phyloP scores from a whole-genome alignment of 148 eudicot genomes.

The Polygonum maritimum region DNA sequence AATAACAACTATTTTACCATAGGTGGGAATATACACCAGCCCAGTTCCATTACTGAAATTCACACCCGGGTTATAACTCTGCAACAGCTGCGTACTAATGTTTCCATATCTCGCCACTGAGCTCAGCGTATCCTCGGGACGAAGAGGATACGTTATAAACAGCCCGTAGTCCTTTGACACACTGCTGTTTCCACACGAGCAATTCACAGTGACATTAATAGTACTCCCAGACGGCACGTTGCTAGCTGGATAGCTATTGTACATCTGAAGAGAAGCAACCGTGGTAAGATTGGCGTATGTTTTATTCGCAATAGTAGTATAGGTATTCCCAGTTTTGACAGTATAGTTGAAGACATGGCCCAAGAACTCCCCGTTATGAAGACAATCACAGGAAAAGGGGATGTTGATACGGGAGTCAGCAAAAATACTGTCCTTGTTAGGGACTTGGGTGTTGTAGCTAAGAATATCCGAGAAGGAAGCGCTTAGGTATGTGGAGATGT shows the following conservation, averaged over 20 bases:
- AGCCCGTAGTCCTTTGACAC: slow-evolving; percentile 62
- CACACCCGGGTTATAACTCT: slow-evolving; percentile 47
- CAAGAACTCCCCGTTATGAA: slow-evolving; percentile 23
- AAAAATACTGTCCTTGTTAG: slow-evolving; percentile 22
- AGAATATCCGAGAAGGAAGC: slow-evolving; percentile 15
- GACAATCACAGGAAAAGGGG: slow-evolving; percentile 66
- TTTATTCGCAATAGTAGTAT: slow-evolving; percentile 22
- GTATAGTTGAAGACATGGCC: slow-evolving; percentile 43
- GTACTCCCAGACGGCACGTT: slow-evolving; percentile 22
- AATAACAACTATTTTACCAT: slow-evolving; percentile 30
- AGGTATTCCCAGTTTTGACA: slow-evolving; percentile 31
- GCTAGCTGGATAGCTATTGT: slow-evolving; percentile 27
- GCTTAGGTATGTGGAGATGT: slow-evolving; percentile 18
- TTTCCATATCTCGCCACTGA: slow-evolving; percentile 27
- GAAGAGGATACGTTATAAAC: slow-evolving; percentile 71
- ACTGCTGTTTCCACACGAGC: slow-evolving; percentile 63
- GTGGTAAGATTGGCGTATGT: slow-evolving; percentile 54
- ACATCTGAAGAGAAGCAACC: slow-evolving; percentile 21
- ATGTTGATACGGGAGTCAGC: slow-evolving; percentile 26
- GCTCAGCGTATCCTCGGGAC: slow-evolving; percentile 33
- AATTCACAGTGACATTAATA: slow-evolving; percentile 60
- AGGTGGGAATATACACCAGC: slow-evolving; percentile 60
- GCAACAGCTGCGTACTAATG: slow-evolving; percentile 38
- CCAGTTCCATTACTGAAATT: slow-evolving; percentile 48
- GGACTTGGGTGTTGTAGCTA: slow-evolving; percentile 31